These are phyloP conservation scores for Suillus cothurnatus DNA, from an alignment of 768 basidiomycete species.

Conservation along the genomic window DNA sequence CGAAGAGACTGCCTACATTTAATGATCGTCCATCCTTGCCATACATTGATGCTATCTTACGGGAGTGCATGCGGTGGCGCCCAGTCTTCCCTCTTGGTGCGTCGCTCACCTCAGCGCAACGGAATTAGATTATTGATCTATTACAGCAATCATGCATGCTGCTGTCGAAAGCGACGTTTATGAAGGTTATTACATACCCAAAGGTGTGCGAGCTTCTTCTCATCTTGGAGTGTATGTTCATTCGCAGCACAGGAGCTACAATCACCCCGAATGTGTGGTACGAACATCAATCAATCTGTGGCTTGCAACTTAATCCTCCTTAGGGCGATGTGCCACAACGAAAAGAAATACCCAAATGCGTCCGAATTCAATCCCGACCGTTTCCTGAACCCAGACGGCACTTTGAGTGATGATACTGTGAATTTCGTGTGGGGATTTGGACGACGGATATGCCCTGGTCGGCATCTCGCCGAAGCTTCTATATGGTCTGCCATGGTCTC, in stretches of 20 bases:
- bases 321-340: constrained; percentile 50
- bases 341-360: constrained; percentile 51
- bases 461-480: constrained; percentile 6
- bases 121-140: not conserved
- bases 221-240: not conserved
- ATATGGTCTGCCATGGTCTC: constrained; percentile 10
- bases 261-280: constrained; percentile 8
- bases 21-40: constrained; percentile 17
- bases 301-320: constrained; percentile 10
- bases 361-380: constrained; percentile 54
- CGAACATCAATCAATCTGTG: not conserved
- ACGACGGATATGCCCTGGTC: constrained; percentile 10
- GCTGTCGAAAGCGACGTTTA: constrained; percentile 41
- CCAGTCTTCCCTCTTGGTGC: constrained; percentile 17
- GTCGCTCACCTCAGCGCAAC: not conserved
- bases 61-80: constrained; percentile 17
- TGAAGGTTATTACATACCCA: constrained; percentile 51
- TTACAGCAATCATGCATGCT: constrained; percentile 23
- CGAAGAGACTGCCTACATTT: constrained; percentile 16
- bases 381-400: constrained; percentile 36
- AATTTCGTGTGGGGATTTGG: constrained; percentile 10
- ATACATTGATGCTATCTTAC: constrained; percentile 18
- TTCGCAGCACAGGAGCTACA: constrained; percentile 4
- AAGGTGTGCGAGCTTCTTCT: constrained; percentile 29
- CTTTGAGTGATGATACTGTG: constrained; percentile 8